Evolutionary conservation across 2,329 filamentous ascomycete species (phyloP).

Genomic region (Botrytis fabae): DNA sequence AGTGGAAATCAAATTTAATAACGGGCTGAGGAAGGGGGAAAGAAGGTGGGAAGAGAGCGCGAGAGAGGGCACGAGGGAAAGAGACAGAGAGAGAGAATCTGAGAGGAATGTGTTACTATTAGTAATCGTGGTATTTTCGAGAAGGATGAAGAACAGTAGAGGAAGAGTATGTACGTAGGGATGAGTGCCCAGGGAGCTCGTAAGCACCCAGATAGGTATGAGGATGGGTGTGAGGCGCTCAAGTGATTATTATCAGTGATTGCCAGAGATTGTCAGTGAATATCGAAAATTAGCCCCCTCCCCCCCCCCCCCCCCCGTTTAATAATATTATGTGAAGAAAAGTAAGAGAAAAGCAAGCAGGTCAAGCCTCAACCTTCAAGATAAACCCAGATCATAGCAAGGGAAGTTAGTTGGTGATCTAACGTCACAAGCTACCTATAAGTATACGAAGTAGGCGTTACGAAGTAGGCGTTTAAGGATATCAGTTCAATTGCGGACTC

Average conservation of each 20-base stretch:
- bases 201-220: background rate
- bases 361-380: background rate
- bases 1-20: conserved; percentile 10
- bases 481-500: background rate
- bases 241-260: background rate
- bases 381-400: background rate
- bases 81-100: background rate
- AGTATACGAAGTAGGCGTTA: background rate
- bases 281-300: background rate
- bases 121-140: background rate
- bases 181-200: background rate
- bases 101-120: background rate
- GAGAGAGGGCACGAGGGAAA: background rate
- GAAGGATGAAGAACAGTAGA: background rate
- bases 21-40: background rate
- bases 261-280: background rate
- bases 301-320: background rate
- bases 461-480: background rate
- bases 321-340: background rate
- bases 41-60: too few relatives aligned
- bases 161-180: background rate
- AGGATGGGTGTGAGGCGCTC: background rate
- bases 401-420: background rate
- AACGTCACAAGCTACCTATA: background rate
- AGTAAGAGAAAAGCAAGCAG: background rate